These are phyloP conservation scores for Polychaeton citri DNA, from an alignment of 2,329 filamentous ascomycete genomes.

Conservation along the genomic window DNA sequence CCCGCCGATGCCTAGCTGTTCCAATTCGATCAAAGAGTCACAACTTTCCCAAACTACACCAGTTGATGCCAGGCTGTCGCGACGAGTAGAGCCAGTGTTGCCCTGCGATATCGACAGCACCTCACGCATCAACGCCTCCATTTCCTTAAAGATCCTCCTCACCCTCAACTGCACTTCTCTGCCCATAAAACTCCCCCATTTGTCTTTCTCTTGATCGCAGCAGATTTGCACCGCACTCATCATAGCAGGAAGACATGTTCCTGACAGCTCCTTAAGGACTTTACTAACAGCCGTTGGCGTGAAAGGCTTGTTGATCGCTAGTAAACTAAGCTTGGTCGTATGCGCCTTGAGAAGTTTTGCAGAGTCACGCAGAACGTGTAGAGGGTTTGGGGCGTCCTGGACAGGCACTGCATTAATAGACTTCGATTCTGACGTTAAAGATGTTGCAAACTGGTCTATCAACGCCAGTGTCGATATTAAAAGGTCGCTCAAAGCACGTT, in stretches of 20 bases:
- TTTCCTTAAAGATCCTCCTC: conserved; percentile 47
- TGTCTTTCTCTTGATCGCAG: conserved; percentile 38
- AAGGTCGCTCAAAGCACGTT: conserved; percentile 15
- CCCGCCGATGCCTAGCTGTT: conserved; percentile 53
- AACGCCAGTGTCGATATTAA: conserved; percentile 18
- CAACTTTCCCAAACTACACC: conserved; percentile 76
- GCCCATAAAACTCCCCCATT: conserved; percentile 51
- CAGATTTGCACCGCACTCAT: conserved; percentile 53
- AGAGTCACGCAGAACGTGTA: conserved; percentile 58
- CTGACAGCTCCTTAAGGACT: conserved; percentile 59
- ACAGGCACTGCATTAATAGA: conserved; percentile 8
- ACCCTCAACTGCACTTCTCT: conserved; percentile 49
- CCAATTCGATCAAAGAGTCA: conserved; percentile 54
- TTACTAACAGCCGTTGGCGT: conserved; percentile 61
- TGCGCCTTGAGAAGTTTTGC: conserved; percentile 66
- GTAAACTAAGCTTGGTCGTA: conserved; percentile 72
- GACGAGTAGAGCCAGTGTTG: conserved; percentile 29
- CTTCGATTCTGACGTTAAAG: conserved; percentile 12
- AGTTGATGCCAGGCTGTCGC: conserved; percentile 47
- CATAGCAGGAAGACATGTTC: conserved; percentile 60
- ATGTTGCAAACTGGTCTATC: conserved; percentile 18
- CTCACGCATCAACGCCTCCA: conserved; percentile 45
- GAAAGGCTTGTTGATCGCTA: conserved; percentile 77
- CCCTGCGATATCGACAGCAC: conserved; percentile 44
- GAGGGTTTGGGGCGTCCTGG: conserved; percentile 34